Conservation (phyloP, 176 grass and related monocot genomes). For the Oryza meridionalis region DNA sequence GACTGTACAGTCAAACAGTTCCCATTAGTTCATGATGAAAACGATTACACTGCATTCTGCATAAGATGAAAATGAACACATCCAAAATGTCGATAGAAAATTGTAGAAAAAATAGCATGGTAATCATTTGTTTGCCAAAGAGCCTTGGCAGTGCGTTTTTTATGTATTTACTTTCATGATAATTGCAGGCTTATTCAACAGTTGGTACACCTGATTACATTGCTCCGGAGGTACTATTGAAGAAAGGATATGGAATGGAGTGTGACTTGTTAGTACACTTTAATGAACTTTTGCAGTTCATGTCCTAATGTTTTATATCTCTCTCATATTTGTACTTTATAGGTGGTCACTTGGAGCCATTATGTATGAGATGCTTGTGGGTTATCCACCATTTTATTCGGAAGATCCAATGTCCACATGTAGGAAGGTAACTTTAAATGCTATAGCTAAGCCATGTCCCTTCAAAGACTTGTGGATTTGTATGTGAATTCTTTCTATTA, state of each 20-base stretch:
- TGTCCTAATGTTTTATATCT: constrained; percentile 4
- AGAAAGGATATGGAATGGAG: constrained; percentile 99
- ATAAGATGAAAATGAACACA: constrained; percentile 20
- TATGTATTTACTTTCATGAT: constrained; percentile 37
- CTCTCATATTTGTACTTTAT: constrained; percentile 39
- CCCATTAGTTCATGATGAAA: neutral
- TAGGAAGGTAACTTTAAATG: constrained; percentile 66
- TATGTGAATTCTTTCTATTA: constrained; percentile 19
- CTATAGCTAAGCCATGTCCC: constrained; percentile 21
- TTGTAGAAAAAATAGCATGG: constrained; percentile 13
- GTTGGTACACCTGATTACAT: constrained; percentile 99
- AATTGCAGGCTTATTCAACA: constrained; percentile 82
- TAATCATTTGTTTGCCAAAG: constrained; percentile 10
- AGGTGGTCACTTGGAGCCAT: constrained; percentile 99
- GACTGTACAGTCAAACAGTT: neutral
- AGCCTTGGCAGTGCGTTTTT: constrained; percentile 2
- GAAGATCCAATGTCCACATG: constrained; percentile 95
- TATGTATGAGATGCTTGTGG: constrained; percentile 99
- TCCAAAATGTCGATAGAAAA: neutral
- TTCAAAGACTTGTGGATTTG: neutral
- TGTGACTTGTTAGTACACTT: constrained; percentile 78
- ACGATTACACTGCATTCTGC: neutral
- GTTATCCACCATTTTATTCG: constrained; percentile 97
- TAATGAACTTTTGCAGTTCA: constrained; percentile 24
- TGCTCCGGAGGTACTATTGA: constrained; percentile 93